Conservation (phyloP, 2,329 filamentous ascomycete species). For the Xylariaceae sp. region DNA sequence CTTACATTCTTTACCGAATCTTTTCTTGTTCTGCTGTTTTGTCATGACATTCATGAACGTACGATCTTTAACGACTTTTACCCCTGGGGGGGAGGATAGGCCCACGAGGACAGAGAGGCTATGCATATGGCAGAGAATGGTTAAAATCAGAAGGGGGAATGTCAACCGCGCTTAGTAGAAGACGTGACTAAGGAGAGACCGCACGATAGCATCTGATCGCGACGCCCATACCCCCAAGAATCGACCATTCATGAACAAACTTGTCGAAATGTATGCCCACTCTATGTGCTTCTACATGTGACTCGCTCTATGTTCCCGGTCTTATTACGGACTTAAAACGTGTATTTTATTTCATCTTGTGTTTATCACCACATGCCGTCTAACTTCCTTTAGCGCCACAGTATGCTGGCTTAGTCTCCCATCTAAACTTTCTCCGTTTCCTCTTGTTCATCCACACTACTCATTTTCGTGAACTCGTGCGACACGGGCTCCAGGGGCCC, state of each 20-base stretch:
- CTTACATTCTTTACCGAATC: conserved; percentile 21
- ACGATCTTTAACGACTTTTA: conserved; percentile 28
- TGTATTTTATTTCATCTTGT: conserved; percentile 9
- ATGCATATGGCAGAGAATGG: neutral
- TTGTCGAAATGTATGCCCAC: neutral
- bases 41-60: conserved; percentile 25
- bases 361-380: neutral
- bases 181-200: neutral
- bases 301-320: conserved; percentile 4
- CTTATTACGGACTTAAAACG: neutral
- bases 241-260: neutral
- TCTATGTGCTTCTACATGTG: neutral
- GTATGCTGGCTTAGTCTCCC: neutral
- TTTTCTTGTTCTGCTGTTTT: conserved; percentile 13
- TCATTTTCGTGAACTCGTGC: conserved; percentile 51
- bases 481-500: conserved; percentile 20
- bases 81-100: neutral
- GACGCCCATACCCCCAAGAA: too few relatives aligned
- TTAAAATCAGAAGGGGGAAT: neutral
- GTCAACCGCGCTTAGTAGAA: conserved; percentile 2
- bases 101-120: neutral
- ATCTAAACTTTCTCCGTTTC: conserved; percentile 49
- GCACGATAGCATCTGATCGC: neutral
- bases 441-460: conserved; percentile 65
- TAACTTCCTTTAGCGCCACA: neutral